These are phyloP conservation scores for Colletotrichum phormii DNA, from an alignment of 2,329 filamentous ascomycete genomes.

Conservation along the genomic window DNA sequence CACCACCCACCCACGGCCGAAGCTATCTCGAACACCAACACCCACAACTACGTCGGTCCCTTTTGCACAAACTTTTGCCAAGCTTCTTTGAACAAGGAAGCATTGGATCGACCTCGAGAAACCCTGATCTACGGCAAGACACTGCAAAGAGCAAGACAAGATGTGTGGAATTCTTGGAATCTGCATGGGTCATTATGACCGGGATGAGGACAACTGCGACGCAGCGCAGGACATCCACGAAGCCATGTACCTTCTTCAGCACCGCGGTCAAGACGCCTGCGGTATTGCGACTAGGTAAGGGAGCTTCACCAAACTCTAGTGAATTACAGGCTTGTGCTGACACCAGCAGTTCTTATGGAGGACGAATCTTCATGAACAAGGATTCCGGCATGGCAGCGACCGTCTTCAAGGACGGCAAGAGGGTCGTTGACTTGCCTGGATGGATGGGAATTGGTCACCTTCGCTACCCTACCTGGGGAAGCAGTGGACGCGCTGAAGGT, in stretches of 20 bases:
- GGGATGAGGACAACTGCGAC: conserved; percentile 23
- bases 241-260: conserved; percentile 76
- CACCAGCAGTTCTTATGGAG: conserved; percentile 66
- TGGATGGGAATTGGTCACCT: conserved; percentile 74
- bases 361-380: conserved; percentile 89
- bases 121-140: neutral
- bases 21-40: conserved; percentile 16
- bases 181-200: conserved; percentile 27
- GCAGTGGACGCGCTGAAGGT: conserved; percentile 42
- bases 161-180: conserved; percentile 33
- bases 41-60: neutral
- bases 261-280: conserved; percentile 85
- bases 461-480: conserved; percentile 90
- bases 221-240: conserved; percentile 77
- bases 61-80: neutral
- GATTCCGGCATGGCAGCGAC: conserved; percentile 88
- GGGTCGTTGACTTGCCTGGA: conserved; percentile 26
- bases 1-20: conserved; percentile 7
- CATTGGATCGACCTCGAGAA: neutral
- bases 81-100: neutral
- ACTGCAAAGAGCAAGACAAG: neutral
- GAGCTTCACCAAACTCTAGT: neutral
- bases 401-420: conserved; percentile 84
- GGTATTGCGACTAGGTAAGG: conserved; percentile 71
- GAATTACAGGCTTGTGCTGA: conserved; percentile 50